These are phyloP conservation scores for Deakozyma indianensis DNA, from an alignment of 805 yeast genomes.

Conservation along the genomic window DNA sequence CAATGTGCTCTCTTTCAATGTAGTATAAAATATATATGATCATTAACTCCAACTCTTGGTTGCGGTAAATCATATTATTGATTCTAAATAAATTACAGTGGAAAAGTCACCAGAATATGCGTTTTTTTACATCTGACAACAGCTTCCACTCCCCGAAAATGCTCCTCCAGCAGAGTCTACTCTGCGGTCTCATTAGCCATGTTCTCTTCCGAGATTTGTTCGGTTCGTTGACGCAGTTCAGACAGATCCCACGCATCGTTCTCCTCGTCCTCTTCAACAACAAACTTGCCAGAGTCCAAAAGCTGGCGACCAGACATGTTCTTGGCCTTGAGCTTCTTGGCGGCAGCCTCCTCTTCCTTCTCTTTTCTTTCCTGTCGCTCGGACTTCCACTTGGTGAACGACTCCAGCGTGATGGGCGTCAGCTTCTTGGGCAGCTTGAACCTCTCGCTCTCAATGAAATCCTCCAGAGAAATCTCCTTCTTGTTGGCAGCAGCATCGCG, in stretches of 20 bases:
- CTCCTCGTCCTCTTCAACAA: conserved; percentile 16
- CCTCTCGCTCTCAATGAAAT: conserved; percentile 88
- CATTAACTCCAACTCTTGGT: no score
- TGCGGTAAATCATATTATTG: no score
- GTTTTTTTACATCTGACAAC: no score
- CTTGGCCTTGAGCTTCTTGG: conserved; percentile 25
- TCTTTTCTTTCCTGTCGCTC: conserved; percentile 46
- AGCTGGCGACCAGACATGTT: conserved; percentile 23
- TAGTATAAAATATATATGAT: no score
- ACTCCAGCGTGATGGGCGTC: conserved; percentile 75
- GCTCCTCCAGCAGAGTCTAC: no score
- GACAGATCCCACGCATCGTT: conserved; percentile 23
- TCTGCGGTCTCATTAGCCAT: neutral
- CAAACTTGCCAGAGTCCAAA: conserved; percentile 25
- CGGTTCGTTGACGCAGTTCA: conserved; percentile 22
- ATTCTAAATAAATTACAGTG: no score
- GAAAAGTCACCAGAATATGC: no score
- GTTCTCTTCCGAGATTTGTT: conserved; percentile 5
- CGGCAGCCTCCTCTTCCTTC: conserved; percentile 27
- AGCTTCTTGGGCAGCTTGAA: conserved; percentile 55
- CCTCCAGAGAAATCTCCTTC: conserved; percentile 89
- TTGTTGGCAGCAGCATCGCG: conserved; percentile 68
- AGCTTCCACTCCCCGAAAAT: no score
- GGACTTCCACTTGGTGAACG: conserved; percentile 73
- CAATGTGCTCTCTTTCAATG: no score